Conservation (phyloP, 2,329 filamentous ascomycete species). For the Parasarocladium wereldwijsianum region DNA sequence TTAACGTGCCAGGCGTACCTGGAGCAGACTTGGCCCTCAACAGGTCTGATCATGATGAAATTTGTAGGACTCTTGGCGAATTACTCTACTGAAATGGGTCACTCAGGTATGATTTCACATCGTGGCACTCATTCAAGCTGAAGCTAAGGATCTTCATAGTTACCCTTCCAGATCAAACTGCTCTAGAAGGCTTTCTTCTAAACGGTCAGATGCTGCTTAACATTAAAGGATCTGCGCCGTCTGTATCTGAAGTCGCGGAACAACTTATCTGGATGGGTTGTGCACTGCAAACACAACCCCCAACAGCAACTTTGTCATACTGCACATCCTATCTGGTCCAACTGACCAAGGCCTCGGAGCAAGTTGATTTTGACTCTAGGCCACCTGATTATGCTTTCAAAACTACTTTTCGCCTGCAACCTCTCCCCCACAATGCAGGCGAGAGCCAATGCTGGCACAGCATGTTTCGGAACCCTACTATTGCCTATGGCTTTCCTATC, state of each 20-base stretch:
- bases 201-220: neutral
- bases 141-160: neutral
- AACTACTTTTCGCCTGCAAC: neutral
- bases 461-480: neutral
- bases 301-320: neutral
- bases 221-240: neutral
- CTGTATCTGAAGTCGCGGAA: neutral
- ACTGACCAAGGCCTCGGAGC: neutral
- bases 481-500: neutral
- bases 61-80: neutral
- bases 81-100: neutral
- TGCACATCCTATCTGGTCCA: neutral
- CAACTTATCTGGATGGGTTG: neutral
- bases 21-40: neutral
- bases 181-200: neutral
- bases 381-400: neutral
- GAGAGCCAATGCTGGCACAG: neutral
- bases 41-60: neutral
- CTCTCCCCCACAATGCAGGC: neutral
- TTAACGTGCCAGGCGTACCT: neutral
- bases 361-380: neutral
- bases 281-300: neutral
- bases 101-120: neutral
- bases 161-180: neutral
- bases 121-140: neutral